Conservation (phyloP, 163 green algal genomes). For the Chlamydomonas reinhardtii region DNA sequence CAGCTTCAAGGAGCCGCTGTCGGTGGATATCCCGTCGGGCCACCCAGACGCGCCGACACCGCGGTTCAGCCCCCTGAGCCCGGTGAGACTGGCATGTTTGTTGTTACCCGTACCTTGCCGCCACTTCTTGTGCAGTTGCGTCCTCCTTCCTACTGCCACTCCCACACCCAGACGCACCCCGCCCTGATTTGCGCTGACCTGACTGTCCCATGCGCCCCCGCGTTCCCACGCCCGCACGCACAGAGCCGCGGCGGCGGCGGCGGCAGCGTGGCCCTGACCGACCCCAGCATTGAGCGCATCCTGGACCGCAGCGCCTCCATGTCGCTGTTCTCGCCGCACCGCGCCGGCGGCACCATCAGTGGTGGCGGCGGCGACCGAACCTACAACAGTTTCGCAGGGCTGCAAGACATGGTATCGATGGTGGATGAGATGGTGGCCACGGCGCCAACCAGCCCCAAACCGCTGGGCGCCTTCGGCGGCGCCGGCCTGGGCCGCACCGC, state of each 20-base stretch:
- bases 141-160: too few relatives aligned
- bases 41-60: not conserved
- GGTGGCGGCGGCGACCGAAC: not conserved
- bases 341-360: too few relatives aligned
- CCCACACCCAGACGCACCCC: too few relatives aligned
- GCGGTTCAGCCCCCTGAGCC: too few relatives aligned
- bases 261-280: conserved; percentile 6
- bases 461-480: not conserved
- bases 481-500: not conserved
- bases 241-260: too few relatives aligned
- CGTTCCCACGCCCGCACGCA: too few relatives aligned
- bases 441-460: not conserved
- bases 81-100: too few relatives aligned
- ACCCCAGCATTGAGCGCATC: not conserved
- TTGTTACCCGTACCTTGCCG: too few relatives aligned
- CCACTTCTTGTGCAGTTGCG: too few relatives aligned
- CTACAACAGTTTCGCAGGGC: conserved; percentile 43
- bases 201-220: too few relatives aligned
- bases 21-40: not conserved
- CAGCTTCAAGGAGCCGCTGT: not conserved
- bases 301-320: conserved; percentile 33
- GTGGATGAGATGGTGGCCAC: not conserved
- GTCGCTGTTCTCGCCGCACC: not conserved
- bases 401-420: conserved; percentile 35
- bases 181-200: too few relatives aligned